Base-by-base conservation (phyloP, 2,329 filamentous ascomycete genomes). In the Botrytis deweyae region DNA sequence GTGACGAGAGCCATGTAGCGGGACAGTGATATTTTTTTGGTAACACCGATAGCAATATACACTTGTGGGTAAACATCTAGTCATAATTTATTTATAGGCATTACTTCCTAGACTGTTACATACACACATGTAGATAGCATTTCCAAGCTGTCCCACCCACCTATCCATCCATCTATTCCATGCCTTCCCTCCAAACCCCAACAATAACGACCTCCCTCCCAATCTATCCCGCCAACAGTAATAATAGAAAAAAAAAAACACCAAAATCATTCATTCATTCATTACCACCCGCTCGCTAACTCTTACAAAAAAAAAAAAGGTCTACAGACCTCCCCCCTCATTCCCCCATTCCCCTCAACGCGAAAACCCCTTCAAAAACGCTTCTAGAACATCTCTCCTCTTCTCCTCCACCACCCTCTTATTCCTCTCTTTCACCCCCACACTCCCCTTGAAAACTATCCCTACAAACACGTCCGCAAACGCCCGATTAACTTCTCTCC, bases 401-500 rank as follows among this genome's bases (percentile, higher is more conserved):
- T 88, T 88, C 73, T 92, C 92, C 76, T 91, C 89, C 22, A 86
- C 82, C 0, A 84, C 82, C 74, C 86, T 90, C 76, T 84, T 88
- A 74, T 92, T 91, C 82, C 88, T 80, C 10, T 78, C 79, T 62
- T 88, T 88, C 80, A 74, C 82, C 33, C 81, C 83, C 5, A 81
- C 78, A 1, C 83, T 80, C 3, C 83, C 81, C 12, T 90, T 86
- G 74, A 94, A 91, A 20, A 94, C 85, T 0, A 89, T 84, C 1
- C 84, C 84, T 1, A 89, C 88, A 76, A 96, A 91, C 0, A 93
- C 83, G 68, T 89, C 87, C 0, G 92, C 90, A 58, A 91, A 88
- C 55, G 86, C 86, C 73, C 83, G 87, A 82, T 92, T 89, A 70
- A 91, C 87, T 2, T 86, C 84, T 75, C 88, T 84, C 72, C 90